These are phyloP conservation scores for Candida oleophila DNA, from an alignment of 805 yeast genomes.

Conservation along the genomic window DNA sequence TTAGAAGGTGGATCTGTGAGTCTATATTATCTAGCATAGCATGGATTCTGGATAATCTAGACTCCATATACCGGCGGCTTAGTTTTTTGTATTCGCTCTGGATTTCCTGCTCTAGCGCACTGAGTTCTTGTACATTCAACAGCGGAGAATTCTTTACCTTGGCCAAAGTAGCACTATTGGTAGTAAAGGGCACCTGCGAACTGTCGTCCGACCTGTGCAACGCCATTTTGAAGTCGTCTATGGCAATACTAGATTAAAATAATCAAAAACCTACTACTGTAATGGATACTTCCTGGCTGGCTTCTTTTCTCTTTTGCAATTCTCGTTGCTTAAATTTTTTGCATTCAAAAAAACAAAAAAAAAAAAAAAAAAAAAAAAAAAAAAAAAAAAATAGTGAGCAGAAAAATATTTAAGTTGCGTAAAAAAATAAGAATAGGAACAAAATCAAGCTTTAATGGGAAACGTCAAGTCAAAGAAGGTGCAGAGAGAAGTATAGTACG, in stretches of 20 bases:
- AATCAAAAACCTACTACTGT: background rate
- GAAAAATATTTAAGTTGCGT: no score
- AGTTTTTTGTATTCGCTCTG: slow-evolving; percentile 23
- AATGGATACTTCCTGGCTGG: background rate
- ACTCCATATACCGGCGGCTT: slow-evolving; percentile 22
- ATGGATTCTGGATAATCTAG: slow-evolving; percentile 29
- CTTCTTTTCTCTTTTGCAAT: slow-evolving; percentile 1
- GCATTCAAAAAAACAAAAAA: background rate
- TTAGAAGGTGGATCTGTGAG: slow-evolving; percentile 22
- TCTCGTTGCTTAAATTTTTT: background rate
- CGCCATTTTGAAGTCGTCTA: background rate
- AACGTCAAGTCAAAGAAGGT: background rate
- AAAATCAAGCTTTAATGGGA: no score
- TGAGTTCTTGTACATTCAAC: slow-evolving; percentile 23
- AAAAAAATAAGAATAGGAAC: background rate
- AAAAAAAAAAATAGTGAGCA: background rate
- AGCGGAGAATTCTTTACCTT: slow-evolving; percentile 14
- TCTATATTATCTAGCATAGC: slow-evolving; percentile 23
- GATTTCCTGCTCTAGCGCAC: slow-evolving; percentile 18
- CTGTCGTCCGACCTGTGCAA: background rate
- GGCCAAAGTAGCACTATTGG: background rate
- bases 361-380: background rate
- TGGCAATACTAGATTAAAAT: no score
- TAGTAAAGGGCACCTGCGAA: background rate
- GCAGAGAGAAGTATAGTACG: background rate